Evolutionary conservation across 352 stramenopile genomes (phyloP), one percentile per base, ranked within the genome.

Genomic region (Globisporangium echinulatum): DNA sequence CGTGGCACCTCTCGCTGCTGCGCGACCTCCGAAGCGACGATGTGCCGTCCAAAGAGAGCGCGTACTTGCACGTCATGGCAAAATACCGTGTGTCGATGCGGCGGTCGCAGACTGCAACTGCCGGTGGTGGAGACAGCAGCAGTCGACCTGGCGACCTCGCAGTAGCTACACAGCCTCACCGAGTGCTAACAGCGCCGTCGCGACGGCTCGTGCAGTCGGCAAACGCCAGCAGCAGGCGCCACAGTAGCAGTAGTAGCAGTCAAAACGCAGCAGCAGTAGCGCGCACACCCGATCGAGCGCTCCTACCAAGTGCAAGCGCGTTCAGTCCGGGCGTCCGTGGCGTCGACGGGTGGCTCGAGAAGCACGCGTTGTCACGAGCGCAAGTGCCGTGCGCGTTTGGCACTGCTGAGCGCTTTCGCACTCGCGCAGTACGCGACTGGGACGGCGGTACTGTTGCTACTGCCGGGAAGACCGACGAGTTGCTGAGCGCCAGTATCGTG

Each of bases 41-140:
- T 4, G 74, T 89, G 33, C 77, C 79, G 7, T 89, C 79, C 6
- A 71, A 66, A 53, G 69, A 85, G 59, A 53, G 67, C 1, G 62
- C 51, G 7, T 89, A 78, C 58, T 86, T 74, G 58, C 54, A 72
- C 17, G 77, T 84, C 56, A 89, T 87, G 75, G 52, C 43, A 3
- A 77, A 75, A 51, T 89, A 87, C 63, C 80, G 79, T 59, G 70
- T 87, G 7, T 59, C 67, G 11, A 64, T 85, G 17, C 75, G 67
- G 0, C 40, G 47, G 25, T 17, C 40, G 5, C 42, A 38, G 11
- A 33, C 17, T 39, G 14, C 3, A 33, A 33, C 25, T 33, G 25
- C 25, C 3, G 25, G 25, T 33, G 2, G 2, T 3, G 25, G 25
- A 33, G 25, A 3, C 25, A 33, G 25, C 25, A 33, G 25, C 25